phyloP scores from a whole-genome alignment of 345 rosid genomes.

The Pistacia integerrima region DNA sequence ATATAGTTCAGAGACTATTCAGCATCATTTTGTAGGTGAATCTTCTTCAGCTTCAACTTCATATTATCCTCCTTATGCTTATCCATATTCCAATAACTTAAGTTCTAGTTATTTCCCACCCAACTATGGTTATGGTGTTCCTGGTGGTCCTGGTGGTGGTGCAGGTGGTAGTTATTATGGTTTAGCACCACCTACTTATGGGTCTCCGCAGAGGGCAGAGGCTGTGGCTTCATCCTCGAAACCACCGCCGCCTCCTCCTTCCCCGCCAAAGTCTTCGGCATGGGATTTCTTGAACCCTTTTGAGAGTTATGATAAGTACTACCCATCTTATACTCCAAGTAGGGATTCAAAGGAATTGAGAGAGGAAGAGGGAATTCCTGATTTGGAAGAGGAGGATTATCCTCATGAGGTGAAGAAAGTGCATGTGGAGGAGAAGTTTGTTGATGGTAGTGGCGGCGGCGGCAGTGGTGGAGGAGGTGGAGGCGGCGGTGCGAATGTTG shows the following conservation, averaged over 20 bases:
- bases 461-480: conserved; percentile 27
- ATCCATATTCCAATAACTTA: conserved; percentile 25
- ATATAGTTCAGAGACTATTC: conserved; percentile 46
- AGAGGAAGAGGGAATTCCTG: conserved; percentile 96
- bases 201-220: conserved; percentile 23
- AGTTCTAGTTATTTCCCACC: conserved; percentile 32
- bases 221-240: conserved; percentile 50
- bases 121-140: conserved; percentile 26
- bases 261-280: conserved; percentile 64
- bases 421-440: conserved; percentile 46
- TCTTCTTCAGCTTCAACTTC: conserved; percentile 55
- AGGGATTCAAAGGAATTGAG: conserved; percentile 76
- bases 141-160: conserved; percentile 25
- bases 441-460: conserved; percentile 31
- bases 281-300: conserved; percentile 87
- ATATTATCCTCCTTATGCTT: conserved; percentile 34
- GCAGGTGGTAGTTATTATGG: conserved; percentile 41
- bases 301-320: conserved; percentile 48
- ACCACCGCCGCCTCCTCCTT: conserved; percentile 82
- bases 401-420: conserved; percentile 79
- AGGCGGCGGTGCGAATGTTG: conserved; percentile 30
- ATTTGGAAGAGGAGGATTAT: conserved; percentile 80
- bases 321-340: conserved; percentile 53
- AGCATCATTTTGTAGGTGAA: conserved; percentile 53
- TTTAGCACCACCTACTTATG: conserved; percentile 33